Conservation (phyloP, 2,329 filamentous ascomycete genomes). For the Mariannaea elegans region DNA sequence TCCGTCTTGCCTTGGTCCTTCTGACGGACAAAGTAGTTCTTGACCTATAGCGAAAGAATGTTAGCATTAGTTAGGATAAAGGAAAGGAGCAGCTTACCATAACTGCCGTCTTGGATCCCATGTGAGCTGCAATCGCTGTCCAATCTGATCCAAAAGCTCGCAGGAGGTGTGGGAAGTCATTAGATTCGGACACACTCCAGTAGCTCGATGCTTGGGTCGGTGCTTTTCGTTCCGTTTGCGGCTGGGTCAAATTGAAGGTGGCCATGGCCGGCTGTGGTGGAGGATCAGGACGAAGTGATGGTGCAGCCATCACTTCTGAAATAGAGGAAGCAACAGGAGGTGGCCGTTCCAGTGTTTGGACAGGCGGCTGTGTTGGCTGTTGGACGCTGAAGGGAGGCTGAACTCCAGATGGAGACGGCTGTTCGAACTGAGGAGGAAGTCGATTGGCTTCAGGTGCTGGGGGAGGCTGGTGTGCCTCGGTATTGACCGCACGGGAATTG, state of each 20-base stretch:
- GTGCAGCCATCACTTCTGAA: slow-evolving; percentile 64
- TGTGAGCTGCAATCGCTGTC: slow-evolving; percentile 76
- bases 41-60: slow-evolving; percentile 61
- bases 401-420: slow-evolving; percentile 50
- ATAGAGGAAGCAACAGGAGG: slow-evolving; percentile 50
- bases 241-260: slow-evolving; percentile 60
- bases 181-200: slow-evolving; percentile 85
- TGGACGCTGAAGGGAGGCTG: slow-evolving; percentile 53
- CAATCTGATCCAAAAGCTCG: slow-evolving; percentile 83
- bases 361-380: slow-evolving; percentile 38
- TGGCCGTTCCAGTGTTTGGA: slow-evolving; percentile 47
- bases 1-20: slow-evolving; percentile 67
- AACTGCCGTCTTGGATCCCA: slow-evolving; percentile 86
- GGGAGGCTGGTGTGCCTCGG: slow-evolving; percentile 53
- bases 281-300: slow-evolving; percentile 64
- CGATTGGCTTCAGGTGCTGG: slow-evolving; percentile 52
- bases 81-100: slow-evolving; percentile 68
- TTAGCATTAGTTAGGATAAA: slow-evolving; percentile 16
- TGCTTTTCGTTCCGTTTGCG: slow-evolving; percentile 59
- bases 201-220: slow-evolving; percentile 77
- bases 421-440: slow-evolving; percentile 55
- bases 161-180: slow-evolving; percentile 77
- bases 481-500: slow-evolving; percentile 59
- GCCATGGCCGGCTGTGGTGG: slow-evolving; percentile 57
- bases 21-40: slow-evolving; percentile 73